Conservation (phyloP, 257 asterid genomes). For the Parsonsia alboflavescens region DNA sequence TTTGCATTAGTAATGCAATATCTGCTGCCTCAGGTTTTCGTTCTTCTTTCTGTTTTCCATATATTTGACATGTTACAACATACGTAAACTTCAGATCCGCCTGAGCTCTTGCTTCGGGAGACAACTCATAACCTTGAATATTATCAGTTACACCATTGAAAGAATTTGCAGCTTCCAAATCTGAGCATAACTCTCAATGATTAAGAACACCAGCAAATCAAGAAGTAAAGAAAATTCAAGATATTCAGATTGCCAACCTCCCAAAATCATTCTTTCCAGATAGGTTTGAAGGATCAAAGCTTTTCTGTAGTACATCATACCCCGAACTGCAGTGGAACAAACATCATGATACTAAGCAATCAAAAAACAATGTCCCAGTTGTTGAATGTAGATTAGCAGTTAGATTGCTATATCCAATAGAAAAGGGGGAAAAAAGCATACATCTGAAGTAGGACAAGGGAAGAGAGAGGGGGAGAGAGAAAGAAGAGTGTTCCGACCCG, state of each 20-base stretch:
- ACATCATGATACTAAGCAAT: conserved; percentile 20
- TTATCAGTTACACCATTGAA: conserved; percentile 50
- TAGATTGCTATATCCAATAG: neutral
- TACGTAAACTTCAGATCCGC: conserved; percentile 94
- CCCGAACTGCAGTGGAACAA: conserved; percentile 66
- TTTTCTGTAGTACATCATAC: conserved; percentile 99
- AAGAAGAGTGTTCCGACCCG: too few species aligned
- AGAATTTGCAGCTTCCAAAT: conserved; percentile 56
- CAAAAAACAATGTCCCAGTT: conserved; percentile 8
- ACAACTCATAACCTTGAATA: conserved; percentile 77
- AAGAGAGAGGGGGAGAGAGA: too few species aligned
- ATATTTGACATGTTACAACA: conserved; percentile 96
- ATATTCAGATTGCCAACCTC: conserved; percentile 50
- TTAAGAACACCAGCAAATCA: conserved; percentile 12
- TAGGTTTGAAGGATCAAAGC: conserved; percentile 94
- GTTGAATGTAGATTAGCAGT: neutral
- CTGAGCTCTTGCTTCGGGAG: conserved; percentile 96
- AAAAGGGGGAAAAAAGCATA: too few species aligned
- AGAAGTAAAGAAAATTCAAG: conserved; percentile 8
- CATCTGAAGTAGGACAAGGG: too few species aligned
- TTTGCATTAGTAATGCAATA: conserved; percentile 93
- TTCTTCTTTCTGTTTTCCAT: conserved; percentile 95
- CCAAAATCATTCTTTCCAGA: conserved; percentile 58
- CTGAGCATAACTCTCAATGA: conserved; percentile 33
- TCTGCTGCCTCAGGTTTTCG: conserved; percentile 98